Percentiles rank a stretch among this genome's conserved stretches.
Evolutionary conservation across 148 eudicot genomes (phyloP).

Genomic region (Rhododendron griersonianum): DNA sequence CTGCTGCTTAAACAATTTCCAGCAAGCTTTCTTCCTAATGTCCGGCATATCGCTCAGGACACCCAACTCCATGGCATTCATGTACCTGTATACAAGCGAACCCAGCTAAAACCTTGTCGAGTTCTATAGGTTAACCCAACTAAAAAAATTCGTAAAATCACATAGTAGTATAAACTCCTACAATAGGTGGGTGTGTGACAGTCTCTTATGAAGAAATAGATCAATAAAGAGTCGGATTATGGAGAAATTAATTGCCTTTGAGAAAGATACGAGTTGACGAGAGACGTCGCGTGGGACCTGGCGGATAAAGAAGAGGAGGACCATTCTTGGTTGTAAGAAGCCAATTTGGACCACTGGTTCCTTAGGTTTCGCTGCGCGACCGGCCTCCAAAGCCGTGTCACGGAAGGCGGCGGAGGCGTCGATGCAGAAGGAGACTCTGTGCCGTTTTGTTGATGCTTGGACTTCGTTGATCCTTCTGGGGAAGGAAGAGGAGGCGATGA

Average conservation of each 20-base stretch:
- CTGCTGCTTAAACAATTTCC: conserved; percentile 74
- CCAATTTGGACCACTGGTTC: conserved; percentile 86
- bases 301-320: conserved; percentile 39
- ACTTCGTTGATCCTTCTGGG: background rate
- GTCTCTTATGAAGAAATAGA: background rate
- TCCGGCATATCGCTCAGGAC: conserved; percentile 73
- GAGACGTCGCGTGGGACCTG: conserved; percentile 56
- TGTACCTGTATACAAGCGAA: conserved; percentile 38
- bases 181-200: background rate
- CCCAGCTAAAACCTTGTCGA: background rate
- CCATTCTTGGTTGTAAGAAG: conserved; percentile 49
- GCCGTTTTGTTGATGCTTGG: conserved; percentile 15
- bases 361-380: conserved; percentile 78
- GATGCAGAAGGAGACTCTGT: background rate
- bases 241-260: conserved; percentile 32
- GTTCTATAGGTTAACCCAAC: background rate
- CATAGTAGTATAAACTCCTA: background rate
- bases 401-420: conserved; percentile 24
- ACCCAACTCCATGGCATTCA: conserved; percentile 80
- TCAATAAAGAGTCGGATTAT: background rate
- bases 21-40: conserved; percentile 60
- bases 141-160: background rate
- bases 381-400: conserved; percentile 65
- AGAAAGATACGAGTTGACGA: conserved; percentile 71
- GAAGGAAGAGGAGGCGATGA: conserved; percentile 12